Evolutionary conservation across 75 land plant species (phyloP).

Genomic region (Cupressus sempervirens): DNA sequence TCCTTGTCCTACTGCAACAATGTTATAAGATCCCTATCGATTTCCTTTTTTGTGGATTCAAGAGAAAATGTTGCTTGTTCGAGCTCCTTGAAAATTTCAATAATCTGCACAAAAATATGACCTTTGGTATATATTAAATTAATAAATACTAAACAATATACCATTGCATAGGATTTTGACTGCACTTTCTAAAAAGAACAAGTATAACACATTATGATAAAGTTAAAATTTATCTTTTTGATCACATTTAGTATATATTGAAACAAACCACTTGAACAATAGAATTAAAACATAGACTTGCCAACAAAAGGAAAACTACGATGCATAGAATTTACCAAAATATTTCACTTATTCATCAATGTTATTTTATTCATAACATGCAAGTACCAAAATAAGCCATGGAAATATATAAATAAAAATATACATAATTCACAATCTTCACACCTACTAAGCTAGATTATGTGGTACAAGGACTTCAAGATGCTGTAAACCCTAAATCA

Average conservation of each 20-base stretch:
- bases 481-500: conserved; percentile 61
- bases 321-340: not conserved
- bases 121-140: not conserved
- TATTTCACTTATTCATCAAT: not conserved
- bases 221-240: not conserved
- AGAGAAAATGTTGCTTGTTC: conserved; percentile 45
- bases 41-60: conserved; percentile 64
- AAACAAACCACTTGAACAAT: not conserved
- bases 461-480: conserved; percentile 74
- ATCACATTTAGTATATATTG: not conserved
- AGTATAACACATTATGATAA: not conserved
- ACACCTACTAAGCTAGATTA: conserved; percentile 67
- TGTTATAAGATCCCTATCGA: conserved; percentile 68
- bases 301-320: conserved; percentile 6
- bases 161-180: not conserved
- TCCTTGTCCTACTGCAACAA: conserved; percentile 68
- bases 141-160: not conserved
- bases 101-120: conserved; percentile 39
- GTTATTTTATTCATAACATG: not conserved
- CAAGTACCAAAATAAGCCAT: not conserved
- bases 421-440: not conserved
- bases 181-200: not conserved
- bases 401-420: not conserved
- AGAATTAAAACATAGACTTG: not conserved
- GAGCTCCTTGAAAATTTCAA: conserved; percentile 60